These are phyloP conservation scores for Pseudozyma thailandica DNA, from an alignment of 1,284 basidiomycete genomes.

Conservation along the genomic window DNA sequence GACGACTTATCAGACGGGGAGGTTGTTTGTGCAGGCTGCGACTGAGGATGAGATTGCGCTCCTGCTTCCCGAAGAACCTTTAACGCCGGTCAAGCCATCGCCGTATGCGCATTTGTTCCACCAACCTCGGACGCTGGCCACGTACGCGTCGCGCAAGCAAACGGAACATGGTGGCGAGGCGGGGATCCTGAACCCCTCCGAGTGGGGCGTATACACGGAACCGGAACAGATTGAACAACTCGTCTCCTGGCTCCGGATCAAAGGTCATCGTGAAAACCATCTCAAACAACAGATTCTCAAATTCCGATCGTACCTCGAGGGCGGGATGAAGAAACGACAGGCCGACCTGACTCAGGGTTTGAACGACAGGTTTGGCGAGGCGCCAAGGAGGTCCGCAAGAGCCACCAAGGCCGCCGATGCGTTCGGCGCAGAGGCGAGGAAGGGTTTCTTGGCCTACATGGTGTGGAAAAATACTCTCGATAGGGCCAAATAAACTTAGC, in stretches of 20 bases:
- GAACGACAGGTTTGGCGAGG: conserved; percentile 12
- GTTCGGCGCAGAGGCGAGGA: background rate
- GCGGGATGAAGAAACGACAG: conserved; percentile 73
- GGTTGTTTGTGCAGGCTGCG: conserved; percentile 89
- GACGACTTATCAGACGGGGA: conserved; percentile 82
- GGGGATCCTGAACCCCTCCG: conserved; percentile 77
- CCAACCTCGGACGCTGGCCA: conserved; percentile 17
- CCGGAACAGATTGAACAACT: conserved; percentile 87
- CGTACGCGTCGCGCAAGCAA: conserved; percentile 16
- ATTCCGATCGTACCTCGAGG: conserved; percentile 86
- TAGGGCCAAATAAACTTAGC: conserved; percentile 17
- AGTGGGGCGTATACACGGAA: conserved; percentile 90
- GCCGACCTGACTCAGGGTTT: conserved; percentile 38
- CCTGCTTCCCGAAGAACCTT: conserved; percentile 14
- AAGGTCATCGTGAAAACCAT: conserved; percentile 85
- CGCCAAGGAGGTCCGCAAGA: conserved; percentile 8
- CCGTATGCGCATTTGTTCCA: conserved; percentile 65
- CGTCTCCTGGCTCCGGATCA: conserved; percentile 87
- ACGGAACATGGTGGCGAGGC: conserved; percentile 68
- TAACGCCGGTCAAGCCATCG: background rate
- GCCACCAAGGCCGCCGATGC: background rate
- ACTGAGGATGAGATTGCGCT: conserved; percentile 72
- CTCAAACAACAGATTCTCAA: conserved; percentile 81
- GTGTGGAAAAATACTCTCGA: conserved; percentile 38
- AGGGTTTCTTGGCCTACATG: conserved; percentile 17